Evolutionary conservation across 306 rosid species (phyloP).

Genomic region (Fagus crenata): DNA sequence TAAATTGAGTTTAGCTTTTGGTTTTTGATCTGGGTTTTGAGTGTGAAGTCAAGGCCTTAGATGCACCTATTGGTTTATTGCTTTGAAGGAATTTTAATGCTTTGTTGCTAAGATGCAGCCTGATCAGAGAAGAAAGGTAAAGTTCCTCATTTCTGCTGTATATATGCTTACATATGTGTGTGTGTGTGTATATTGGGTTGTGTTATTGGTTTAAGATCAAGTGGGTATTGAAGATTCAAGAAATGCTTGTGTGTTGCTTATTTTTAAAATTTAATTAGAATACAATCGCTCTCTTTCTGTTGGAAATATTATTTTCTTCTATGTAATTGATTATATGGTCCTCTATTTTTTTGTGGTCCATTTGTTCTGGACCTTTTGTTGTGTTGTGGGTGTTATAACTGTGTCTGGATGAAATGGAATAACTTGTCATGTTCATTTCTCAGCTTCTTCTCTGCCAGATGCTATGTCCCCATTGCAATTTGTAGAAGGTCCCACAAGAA

Average conservation of each 20-base stretch:
- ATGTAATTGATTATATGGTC: conserved; percentile 8
- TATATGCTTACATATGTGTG: neutral
- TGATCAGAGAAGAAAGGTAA: conserved; percentile 94
- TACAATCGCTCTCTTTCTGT: neutral
- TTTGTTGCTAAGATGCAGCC: conserved; percentile 63
- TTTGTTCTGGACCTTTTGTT: conserved; percentile 27
- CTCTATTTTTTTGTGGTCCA: conserved; percentile 21
- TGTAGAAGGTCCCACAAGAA: conserved; percentile 18
- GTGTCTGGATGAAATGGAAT: conserved; percentile 23
- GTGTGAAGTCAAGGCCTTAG: conserved; percentile 40
- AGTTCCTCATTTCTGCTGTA: conserved; percentile 19
- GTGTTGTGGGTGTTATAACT: conserved; percentile 3
- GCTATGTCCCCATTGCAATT: conserved; percentile 11
- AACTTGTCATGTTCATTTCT: conserved; percentile 19
- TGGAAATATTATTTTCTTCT: conserved; percentile 17
- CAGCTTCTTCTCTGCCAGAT: conserved; percentile 1
- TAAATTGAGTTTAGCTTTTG: conserved; percentile 34
- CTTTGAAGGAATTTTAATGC: conserved; percentile 43
- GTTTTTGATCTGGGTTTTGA: conserved; percentile 45
- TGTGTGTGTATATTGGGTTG: neutral
- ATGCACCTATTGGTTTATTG: conserved; percentile 40
- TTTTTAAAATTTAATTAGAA: neutral
- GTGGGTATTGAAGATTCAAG: neutral
- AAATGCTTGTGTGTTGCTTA: neutral
- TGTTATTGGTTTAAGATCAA: conserved; percentile 6